Base-by-base conservation (phyloP, 2,329 filamentous ascomycete species). In the Paecilomyces fulvus region DNA sequence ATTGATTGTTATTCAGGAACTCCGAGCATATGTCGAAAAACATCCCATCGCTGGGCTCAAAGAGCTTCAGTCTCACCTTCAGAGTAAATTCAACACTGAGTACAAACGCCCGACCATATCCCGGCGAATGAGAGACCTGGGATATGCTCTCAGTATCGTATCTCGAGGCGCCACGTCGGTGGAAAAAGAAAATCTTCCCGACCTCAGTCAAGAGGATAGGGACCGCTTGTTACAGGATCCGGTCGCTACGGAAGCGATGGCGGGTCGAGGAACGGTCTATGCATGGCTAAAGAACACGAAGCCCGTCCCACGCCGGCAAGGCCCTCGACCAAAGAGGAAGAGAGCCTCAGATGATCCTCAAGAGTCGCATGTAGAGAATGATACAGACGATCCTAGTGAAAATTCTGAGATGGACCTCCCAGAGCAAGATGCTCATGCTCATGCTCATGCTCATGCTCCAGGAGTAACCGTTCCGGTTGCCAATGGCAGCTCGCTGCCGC, bases 71-170 rank as follows among this genome's bases (percentile, higher is more conserved):
- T 17, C 33, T 28, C 37, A 55, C 23, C 33, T 55, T n/a, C 30
- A 53, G 17, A 49, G 49, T 10, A 50, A 54, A 21, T 58, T 53
- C 33, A 37, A 50, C 30, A 25, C 33, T 12, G 51, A 55, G 20
- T 53, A 50, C 50, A 49, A 53, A n/a, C 46, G 31, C 11, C 23
- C 17, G 21, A 25, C 53, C 31, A 52, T 58, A 20, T 55, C 56
- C 10, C 56, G 49, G n/a, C 53, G 56, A 8, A 20, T 58, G 37
- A 55, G 14, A 17, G 56, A 53, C 11, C 52, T 58, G 53, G 56
- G 53, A n/a, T 58, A 58, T 30, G 25, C 21, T 7, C 50, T 51
- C 17, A 58, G 31, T 31, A 50, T 58, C 28, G 50, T 55, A 49
- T 54, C 53, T 49, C 37, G 50, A 7, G 53, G 50, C 4, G 51